phyloP scores from a whole-genome alignment of 75 land plant species.

The Picea sitchensis region DNA sequence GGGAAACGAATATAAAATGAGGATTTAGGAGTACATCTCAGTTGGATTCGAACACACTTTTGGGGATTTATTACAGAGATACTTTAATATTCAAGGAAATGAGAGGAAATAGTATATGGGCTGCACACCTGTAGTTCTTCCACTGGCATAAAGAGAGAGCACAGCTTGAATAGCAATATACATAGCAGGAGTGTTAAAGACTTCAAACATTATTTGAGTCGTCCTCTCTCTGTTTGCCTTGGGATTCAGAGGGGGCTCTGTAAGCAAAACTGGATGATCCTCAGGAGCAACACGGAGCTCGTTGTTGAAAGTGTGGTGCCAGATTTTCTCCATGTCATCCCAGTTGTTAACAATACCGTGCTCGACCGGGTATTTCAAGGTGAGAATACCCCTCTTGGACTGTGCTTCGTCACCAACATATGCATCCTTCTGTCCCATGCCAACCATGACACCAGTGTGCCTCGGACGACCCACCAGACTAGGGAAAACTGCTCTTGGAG shows the following conservation, averaged over 20 bases:
- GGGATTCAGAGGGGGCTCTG: constrained; percentile 74
- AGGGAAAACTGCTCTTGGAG: constrained; percentile 47
- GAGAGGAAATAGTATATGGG: background rate
- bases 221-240: constrained; percentile 47
- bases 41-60: background rate
- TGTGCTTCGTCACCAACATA: constrained; percentile 54
- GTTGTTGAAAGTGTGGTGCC: constrained; percentile 87
- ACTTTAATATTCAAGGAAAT: background rate
- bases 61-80: background rate
- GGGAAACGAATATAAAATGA: background rate
- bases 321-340: constrained; percentile 96
- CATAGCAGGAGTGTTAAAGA: constrained; percentile 68
- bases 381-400: constrained; percentile 30
- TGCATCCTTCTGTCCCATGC: constrained; percentile 51
- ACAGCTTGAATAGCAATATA: constrained; percentile 84
- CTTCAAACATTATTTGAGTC: constrained; percentile 50
- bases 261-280: constrained; percentile 65
- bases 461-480: constrained; percentile 41
- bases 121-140: constrained; percentile 72
- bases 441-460: constrained; percentile 48
- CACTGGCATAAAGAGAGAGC: constrained; percentile 80
- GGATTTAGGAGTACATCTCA: background rate
- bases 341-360: constrained; percentile 54
- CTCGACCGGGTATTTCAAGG: constrained; percentile 24
- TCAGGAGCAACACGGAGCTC: constrained; percentile 74